Conservation (phyloP, 2,329 filamentous ascomycete genomes). For the Aspergillus novofumigatus region DNA sequence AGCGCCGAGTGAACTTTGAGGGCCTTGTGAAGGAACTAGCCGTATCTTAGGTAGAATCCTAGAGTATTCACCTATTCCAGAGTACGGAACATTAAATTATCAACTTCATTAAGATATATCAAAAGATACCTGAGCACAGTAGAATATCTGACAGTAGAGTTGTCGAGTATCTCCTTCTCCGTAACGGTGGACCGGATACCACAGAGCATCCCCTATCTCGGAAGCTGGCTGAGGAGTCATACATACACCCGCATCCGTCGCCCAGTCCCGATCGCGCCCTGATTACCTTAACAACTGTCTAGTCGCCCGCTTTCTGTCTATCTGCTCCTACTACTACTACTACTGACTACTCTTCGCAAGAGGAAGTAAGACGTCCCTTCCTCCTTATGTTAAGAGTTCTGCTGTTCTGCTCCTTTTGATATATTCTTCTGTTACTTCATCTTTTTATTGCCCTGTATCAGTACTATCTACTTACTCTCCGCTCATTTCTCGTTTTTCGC, state of each 20-base stretch:
- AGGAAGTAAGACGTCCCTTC: not conserved
- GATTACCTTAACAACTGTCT: not conserved
- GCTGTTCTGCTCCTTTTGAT: conserved; percentile 1
- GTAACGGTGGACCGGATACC: not conserved
- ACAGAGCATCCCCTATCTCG: not conserved
- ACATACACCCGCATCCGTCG: not conserved
- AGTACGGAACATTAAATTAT: not conserved
- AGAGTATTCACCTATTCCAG: not conserved
- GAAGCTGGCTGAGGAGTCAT: conserved; percentile 4
- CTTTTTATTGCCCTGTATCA: not conserved
- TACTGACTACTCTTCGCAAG: not conserved
- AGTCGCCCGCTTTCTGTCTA: not conserved
- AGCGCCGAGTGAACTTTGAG: not conserved
- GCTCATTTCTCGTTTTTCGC: not conserved
- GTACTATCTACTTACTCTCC: not conserved
- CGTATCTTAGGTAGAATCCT: not conserved
- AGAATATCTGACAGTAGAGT: not conserved
- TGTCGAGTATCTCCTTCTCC: not conserved
- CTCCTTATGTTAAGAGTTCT: too few relatives aligned
- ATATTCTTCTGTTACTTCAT: not conserved
- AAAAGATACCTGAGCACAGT: not conserved
- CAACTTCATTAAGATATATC: not conserved
- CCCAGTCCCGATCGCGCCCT: not conserved
- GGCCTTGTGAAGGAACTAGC: not conserved
- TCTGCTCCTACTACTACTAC: not conserved